Conservation (phyloP, 2,329 filamentous ascomycete genomes). For the Ascocoryne sarcoides region DNA sequence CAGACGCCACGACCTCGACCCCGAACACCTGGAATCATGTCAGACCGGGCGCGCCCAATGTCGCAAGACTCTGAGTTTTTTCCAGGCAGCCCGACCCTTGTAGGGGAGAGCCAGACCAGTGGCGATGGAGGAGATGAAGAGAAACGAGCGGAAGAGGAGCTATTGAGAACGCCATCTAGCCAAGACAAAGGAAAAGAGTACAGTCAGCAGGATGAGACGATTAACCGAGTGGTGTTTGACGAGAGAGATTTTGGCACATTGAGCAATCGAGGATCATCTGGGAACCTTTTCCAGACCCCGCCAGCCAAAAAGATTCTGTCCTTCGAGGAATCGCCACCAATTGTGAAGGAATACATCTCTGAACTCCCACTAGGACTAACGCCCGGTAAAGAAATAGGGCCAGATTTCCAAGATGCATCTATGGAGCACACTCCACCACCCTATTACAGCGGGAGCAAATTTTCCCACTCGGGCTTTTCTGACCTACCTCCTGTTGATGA, state of each 20-base stretch:
- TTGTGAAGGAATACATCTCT: constrained; percentile 10
- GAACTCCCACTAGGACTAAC: constrained; percentile 1
- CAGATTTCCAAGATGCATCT: constrained; percentile 1
- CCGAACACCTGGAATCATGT: background rate
- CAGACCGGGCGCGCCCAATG: background rate
- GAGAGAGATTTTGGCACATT: constrained; percentile 1
- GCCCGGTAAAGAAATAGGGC: constrained; percentile 1
- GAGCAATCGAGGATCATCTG: constrained; percentile 1
- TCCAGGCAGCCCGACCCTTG: background rate
- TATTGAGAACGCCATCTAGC: too few relatives aligned
- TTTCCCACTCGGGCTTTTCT: constrained; percentile 16
- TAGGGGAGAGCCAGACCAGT: background rate
- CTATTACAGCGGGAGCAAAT: constrained; percentile 11
- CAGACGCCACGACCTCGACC: background rate
- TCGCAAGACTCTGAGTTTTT: background rate
- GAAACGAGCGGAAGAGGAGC: background rate
- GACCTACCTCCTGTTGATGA: constrained; percentile 24
- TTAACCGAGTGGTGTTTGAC: background rate
- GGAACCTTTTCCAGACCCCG: constrained; percentile 7
- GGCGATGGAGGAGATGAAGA: background rate
- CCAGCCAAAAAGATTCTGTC: constrained; percentile 4
- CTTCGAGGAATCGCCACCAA: constrained; percentile 8
- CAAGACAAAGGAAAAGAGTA: background rate
- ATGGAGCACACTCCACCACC: constrained; percentile 10
- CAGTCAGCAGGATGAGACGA: background rate